Conservation (phyloP, 129 eudicot species). For the Centaurea solstitialis region DNA sequence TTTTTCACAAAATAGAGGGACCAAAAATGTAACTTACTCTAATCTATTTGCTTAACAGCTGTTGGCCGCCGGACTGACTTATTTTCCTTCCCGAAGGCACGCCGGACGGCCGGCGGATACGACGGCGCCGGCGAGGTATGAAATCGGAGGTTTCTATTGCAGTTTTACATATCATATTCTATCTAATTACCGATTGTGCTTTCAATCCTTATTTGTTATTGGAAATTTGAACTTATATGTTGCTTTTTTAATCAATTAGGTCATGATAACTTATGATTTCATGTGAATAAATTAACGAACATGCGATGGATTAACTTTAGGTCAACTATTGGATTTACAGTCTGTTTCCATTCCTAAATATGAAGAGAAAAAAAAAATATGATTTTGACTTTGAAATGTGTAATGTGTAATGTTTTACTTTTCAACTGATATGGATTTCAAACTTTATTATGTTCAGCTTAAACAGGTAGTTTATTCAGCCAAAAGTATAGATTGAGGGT, state of each 20-base stretch:
- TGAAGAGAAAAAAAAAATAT: background rate
- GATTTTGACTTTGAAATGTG: background rate
- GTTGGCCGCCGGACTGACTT: background rate
- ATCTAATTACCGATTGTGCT: background rate
- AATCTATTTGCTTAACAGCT: too few relatives aligned
- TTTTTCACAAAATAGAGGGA: background rate
- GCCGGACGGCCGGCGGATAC: conserved; percentile 9
- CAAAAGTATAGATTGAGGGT: too few relatives aligned
- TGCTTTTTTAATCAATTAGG: background rate
- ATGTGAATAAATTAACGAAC: background rate
- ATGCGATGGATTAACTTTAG: background rate
- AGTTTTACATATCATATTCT: background rate
- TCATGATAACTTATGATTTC: background rate
- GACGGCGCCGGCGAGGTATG: conserved; percentile 12
- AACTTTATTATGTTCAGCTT: background rate
- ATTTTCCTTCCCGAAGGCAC: background rate
- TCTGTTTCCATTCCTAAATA: background rate
- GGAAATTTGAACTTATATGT: background rate
- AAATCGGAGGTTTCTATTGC: background rate
- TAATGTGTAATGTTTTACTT: background rate
- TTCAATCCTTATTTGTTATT: background rate
- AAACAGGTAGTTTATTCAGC: too few relatives aligned
- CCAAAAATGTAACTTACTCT: too few relatives aligned
- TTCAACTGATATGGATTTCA: background rate
- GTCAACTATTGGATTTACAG: background rate